These are phyloP conservation scores for Paxillus involutus DNA, from an alignment of 768 basidiomycete species.

Conservation along the genomic window DNA sequence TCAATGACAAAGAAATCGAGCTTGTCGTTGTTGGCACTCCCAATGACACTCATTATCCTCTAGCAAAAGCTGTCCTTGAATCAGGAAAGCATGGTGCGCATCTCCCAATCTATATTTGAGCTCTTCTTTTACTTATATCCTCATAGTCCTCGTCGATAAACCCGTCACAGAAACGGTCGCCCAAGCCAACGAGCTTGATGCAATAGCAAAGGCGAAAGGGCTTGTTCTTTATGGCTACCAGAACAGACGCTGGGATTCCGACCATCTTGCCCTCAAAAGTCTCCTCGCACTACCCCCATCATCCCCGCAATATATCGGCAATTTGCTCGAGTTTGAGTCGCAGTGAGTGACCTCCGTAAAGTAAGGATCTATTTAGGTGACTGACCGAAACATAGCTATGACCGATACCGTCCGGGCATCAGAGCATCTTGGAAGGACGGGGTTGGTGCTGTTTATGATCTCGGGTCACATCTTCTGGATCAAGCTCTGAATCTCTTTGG, in stretches of 20 bases:
- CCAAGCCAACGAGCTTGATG: conserved; percentile 60
- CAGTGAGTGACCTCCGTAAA: conserved; percentile 44
- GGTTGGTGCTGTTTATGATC: conserved; percentile 70
- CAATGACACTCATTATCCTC: conserved; percentile 68
- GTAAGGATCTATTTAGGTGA: background rate
- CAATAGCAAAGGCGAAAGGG: conserved; percentile 56
- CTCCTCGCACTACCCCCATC: conserved; percentile 55
- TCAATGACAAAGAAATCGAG: conserved; percentile 64
- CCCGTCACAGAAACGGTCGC: conserved; percentile 62
- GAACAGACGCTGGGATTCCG: conserved; percentile 78
- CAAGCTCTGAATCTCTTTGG: conserved; percentile 78
- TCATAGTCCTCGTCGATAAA: conserved; percentile 74
- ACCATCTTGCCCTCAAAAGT: conserved; percentile 65
- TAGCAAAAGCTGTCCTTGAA: conserved; percentile 62
- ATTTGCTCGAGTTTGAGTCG: conserved; percentile 71
- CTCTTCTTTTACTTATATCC: background rate
- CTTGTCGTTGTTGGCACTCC: conserved; percentile 70
- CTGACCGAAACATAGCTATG: conserved; percentile 49
- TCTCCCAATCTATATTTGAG: background rate
- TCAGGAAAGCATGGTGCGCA: conserved; percentile 71
- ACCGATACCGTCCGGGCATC: conserved; percentile 64
- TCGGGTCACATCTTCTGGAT: conserved; percentile 81
- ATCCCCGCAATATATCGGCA: conserved; percentile 55
- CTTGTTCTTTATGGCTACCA: conserved; percentile 72
- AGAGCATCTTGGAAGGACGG: conserved; percentile 83